Evolutionary conservation across 2,329 filamentous ascomycete genomes (phyloP).

Genomic region (Parastagonospora avenae): DNA sequence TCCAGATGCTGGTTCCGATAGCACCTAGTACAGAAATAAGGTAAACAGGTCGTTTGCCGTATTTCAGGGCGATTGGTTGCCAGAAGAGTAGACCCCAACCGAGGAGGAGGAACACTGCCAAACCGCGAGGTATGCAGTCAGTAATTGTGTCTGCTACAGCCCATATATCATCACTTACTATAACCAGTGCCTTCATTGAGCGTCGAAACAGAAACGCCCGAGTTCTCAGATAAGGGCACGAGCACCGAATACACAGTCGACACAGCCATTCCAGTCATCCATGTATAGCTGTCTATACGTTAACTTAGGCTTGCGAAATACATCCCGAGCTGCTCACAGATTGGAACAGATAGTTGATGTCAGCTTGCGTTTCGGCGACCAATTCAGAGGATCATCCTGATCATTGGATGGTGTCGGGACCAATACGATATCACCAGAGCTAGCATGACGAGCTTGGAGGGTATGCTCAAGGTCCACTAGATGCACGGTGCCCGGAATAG

Average conservation of each 20-base stretch:
- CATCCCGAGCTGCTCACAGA: slow-evolving; percentile 10
- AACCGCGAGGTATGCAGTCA: no score
- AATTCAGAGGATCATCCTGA: slow-evolving; percentile 45
- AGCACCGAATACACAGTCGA: slow-evolving; percentile 59
- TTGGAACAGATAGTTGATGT: slow-evolving; percentile 31
- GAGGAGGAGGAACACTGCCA: slow-evolving; percentile 54
- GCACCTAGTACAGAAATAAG: slow-evolving; percentile 50
- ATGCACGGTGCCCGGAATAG: slow-evolving; percentile 50
- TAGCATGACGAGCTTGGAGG: slow-evolving; percentile 44
- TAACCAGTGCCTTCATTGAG: slow-evolving; percentile 58
- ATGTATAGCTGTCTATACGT: slow-evolving; percentile 54
- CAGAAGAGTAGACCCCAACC: slow-evolving; percentile 59
- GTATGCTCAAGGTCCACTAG: slow-evolving; percentile 49
- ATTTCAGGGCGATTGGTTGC: slow-evolving; percentile 59
- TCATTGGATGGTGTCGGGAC: slow-evolving; percentile 44
- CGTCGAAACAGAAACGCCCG: slow-evolving; percentile 51
- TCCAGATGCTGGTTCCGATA: slow-evolving; percentile 51
- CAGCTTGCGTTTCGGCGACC: slow-evolving; percentile 34
- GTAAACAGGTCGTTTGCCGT: slow-evolving; percentile 58
- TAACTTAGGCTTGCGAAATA: not conserved
- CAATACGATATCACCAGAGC: slow-evolving; percentile 49
- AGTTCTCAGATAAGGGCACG: slow-evolving; percentile 54
- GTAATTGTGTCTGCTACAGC: no score
- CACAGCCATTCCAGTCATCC: slow-evolving; percentile 56
- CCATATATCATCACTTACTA: slow-evolving; percentile 15